phyloP scores from a whole-genome alignment of 2,329 filamentous ascomycete genomes.

The Coccinonectria pachysandricola region DNA sequence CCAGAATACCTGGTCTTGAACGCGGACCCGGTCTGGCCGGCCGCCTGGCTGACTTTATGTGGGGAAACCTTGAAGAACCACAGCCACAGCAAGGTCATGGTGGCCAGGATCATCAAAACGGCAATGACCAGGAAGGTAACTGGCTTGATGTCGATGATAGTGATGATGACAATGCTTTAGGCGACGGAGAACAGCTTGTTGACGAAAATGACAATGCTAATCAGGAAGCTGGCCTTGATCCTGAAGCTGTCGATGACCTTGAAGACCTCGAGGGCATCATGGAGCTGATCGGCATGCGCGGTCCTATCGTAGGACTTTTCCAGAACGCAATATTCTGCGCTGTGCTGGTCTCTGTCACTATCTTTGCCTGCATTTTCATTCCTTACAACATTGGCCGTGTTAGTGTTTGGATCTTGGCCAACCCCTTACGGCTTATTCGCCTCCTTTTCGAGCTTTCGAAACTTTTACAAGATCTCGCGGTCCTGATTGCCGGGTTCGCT shows the following conservation, averaged over 20 bases:
- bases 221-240: slow-evolving; percentile 59
- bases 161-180: slow-evolving; percentile 17
- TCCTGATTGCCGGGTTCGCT: slow-evolving; percentile 52
- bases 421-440: slow-evolving; percentile 66
- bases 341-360: slow-evolving; percentile 77
- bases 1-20: slow-evolving; percentile 7
- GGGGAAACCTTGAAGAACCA: slow-evolving; percentile 41
- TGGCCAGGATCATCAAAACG: slow-evolving; percentile 36
- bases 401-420: slow-evolving; percentile 67
- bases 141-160: slow-evolving; percentile 31
- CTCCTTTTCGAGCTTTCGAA: slow-evolving; percentile 66
- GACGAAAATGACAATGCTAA: slow-evolving; percentile 50
- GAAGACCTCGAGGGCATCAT: slow-evolving; percentile 95
- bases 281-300: slow-evolving; percentile 93
- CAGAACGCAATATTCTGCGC: slow-evolving; percentile 94
- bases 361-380: slow-evolving; percentile 76
- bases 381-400: slow-evolving; percentile 89
- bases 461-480: slow-evolving; percentile 62
- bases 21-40: slow-evolving; percentile 11
- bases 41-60: slow-evolving; percentile 49
- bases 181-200: not conserved
- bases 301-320: slow-evolving; percentile 76
- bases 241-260: slow-evolving; percentile 68
- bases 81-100: slow-evolving; percentile 23
- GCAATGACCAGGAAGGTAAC: slow-evolving; percentile 26